These are phyloP conservation scores for Talaromyces atroroseus DNA, from an alignment of 2,329 filamentous ascomycete species.

Conservation along the genomic window DNA sequence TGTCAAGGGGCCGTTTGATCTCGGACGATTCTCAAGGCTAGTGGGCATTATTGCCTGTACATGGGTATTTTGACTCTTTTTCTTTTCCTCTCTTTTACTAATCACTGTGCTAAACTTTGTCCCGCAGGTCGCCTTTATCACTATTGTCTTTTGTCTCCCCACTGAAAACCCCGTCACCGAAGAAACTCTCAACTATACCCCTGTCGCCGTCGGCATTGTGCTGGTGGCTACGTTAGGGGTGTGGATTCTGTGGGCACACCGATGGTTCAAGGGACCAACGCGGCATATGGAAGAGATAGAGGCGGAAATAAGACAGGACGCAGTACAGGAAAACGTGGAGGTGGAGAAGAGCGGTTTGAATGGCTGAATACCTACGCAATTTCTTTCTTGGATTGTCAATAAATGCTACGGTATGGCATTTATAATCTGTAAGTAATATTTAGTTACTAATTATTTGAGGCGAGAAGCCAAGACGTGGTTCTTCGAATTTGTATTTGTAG, in stretches of 20 bases:
- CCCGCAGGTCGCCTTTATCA: constrained; percentile 6
- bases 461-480: not conserved
- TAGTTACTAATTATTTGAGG: too few species aligned
- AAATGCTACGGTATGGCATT: too few species aligned
- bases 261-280: constrained; percentile 10
- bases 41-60: constrained; percentile 4
- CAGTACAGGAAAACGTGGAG: not conserved
- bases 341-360: not conserved
- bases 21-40: constrained; percentile 6
- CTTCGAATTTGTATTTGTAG: not conserved
- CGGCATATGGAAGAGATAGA: constrained; percentile 3
- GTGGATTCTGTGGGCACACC: constrained; percentile 10
- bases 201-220: constrained; percentile 9
- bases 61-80: constrained; percentile 1
- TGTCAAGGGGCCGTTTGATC: constrained; percentile 8
- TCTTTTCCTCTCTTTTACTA: not conserved
- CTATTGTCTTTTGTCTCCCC: constrained; percentile 9
- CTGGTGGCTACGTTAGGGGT: not conserved
- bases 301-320: not conserved
- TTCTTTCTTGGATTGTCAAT: not conserved
- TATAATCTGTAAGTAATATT: too few species aligned
- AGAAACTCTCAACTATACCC: constrained; percentile 12
- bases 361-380: not conserved
- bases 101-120: not conserved
- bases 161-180: constrained; percentile 7